Evolutionary conservation across 352 stramenopile genomes (phyloP).

Genomic region (Globisporangium paroecandrum): DNA sequence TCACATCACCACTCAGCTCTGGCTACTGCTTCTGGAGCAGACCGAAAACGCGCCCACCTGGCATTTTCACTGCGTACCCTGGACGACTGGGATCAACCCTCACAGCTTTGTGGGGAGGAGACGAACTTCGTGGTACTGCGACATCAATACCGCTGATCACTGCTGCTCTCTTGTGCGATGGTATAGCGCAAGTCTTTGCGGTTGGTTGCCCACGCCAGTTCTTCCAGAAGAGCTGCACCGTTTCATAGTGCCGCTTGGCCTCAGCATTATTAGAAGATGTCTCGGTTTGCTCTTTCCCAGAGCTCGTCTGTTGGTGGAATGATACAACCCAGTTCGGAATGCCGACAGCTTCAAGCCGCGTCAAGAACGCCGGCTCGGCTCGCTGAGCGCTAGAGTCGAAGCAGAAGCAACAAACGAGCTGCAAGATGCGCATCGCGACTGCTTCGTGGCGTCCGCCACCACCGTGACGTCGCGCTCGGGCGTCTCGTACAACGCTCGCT

Average conservation of each 20-base stretch:
- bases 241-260: background rate
- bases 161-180: background rate
- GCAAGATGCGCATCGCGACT: conserved; percentile 33
- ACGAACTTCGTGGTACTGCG: background rate
- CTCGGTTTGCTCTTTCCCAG: background rate
- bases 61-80: background rate
- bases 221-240: conserved; percentile 28
- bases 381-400: conserved; percentile 27
- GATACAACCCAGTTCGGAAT: conserved; percentile 25
- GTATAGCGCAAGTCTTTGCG: background rate
- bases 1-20: background rate
- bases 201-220: conserved; percentile 20
- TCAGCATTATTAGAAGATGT: background rate
- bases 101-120: background rate
- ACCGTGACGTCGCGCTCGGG: background rate
- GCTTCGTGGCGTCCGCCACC: conserved; percentile 12
- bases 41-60: background rate
- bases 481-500: conserved; percentile 12
- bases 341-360: conserved; percentile 17
- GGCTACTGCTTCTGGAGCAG: background rate
- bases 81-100: background rate
- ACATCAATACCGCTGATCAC: background rate
- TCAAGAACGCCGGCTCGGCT: conserved; percentile 21
- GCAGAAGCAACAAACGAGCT: conserved; percentile 35
- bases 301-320: conserved; percentile 19